phyloP scores from a whole-genome alignment of 257 asterid species.

The Solanum lycopersicoides region DNA sequence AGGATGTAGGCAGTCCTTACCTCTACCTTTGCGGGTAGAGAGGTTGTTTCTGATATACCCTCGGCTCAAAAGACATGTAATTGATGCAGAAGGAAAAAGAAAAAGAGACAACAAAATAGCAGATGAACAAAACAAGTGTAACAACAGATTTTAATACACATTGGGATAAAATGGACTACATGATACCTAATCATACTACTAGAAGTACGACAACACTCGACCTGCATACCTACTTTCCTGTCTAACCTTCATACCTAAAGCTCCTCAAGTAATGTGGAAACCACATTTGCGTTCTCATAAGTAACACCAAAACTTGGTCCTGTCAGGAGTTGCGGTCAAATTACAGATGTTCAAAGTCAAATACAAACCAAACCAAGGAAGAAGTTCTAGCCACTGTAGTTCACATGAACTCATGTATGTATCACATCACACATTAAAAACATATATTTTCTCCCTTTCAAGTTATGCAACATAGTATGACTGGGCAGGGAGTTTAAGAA shows the following conservation, averaged over 20 bases:
- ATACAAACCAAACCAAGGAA: not conserved
- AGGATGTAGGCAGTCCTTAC: not conserved
- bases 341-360: not conserved
- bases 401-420: not conserved
- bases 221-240: not conserved
- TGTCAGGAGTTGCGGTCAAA: not conserved
- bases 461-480: not conserved
- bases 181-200: not conserved
- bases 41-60: not conserved
- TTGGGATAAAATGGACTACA: not conserved
- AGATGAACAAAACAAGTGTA: not conserved
- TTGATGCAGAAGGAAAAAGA: not conserved
- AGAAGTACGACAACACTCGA: not conserved
- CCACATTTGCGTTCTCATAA: not conserved
- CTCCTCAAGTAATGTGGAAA: not conserved
- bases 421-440: not conserved
- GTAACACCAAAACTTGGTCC: not conserved
- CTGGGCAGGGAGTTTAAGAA: not conserved
- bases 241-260: not conserved
- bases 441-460: not conserved
- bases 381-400: not conserved
- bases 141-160: not conserved
- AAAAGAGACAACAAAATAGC: not conserved
- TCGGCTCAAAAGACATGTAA: not conserved
- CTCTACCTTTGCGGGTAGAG: not conserved